Evolutionary conservation across 805 yeast genomes (phyloP).

Genomic region (Starmerella potacharoeniae): DNA sequence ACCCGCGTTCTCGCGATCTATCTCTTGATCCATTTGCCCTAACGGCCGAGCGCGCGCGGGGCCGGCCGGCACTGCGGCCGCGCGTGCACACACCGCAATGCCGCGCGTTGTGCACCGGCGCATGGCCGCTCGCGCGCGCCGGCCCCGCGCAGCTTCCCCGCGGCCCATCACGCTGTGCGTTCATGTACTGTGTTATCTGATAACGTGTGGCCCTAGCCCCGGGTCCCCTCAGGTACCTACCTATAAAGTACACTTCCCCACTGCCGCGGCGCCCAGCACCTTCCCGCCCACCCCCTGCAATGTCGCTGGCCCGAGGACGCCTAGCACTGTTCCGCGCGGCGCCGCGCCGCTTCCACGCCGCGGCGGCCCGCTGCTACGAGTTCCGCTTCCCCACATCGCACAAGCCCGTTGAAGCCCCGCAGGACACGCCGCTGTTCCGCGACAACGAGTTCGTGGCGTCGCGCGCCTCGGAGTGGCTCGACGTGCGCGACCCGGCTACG

Average conservation of each 20-base stretch:
- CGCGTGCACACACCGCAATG: neutral
- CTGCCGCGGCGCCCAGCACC: neutral
- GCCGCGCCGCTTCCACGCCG: slow-evolving; percentile 4
- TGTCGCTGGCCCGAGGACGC: neutral
- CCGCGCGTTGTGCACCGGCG: neutral
- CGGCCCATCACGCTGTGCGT: neutral
- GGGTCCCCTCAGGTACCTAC: neutral
- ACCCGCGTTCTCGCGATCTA: neutral
- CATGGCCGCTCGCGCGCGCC: neutral
- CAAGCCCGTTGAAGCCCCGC: slow-evolving; percentile 25
- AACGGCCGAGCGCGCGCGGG: neutral
- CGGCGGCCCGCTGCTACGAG: slow-evolving; percentile 5
- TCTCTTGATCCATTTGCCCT: slow-evolving; percentile 6
- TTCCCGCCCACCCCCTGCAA: neutral
- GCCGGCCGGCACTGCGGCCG: no score
- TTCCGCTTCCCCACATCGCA: slow-evolving; percentile 25
- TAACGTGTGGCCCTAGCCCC: neutral
- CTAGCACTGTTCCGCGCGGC: neutral
- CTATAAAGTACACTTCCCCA: neutral
- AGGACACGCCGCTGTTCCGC: slow-evolving; percentile 30
- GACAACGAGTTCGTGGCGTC: slow-evolving; percentile 43
- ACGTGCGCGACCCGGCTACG: slow-evolving; percentile 67
- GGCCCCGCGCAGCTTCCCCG: neutral
- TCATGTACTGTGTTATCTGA: neutral
- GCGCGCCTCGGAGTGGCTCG: slow-evolving; percentile 48